phyloP scores from a whole-genome alignment of 2,329 filamentous ascomycete genomes.

The Didymella exigua region DNA sequence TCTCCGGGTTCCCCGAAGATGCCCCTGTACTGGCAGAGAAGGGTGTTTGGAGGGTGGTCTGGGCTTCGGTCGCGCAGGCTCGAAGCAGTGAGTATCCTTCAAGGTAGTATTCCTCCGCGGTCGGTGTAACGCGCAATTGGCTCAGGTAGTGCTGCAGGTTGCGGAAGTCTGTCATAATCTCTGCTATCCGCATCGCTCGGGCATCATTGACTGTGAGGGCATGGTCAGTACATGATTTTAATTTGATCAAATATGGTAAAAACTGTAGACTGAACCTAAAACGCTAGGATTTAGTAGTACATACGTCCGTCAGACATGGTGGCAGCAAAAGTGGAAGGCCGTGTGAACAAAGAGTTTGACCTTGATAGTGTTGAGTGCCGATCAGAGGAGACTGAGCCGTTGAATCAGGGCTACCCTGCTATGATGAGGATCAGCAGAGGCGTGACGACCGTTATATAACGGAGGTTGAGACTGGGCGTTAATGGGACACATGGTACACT shows the following conservation, averaged over 20 bases:
- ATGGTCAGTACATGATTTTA: slow-evolving; percentile 19
- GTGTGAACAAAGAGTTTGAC: slow-evolving; percentile 5
- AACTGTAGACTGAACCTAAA: background rate
- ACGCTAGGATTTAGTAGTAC: slow-evolving; percentile 30
- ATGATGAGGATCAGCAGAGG: slow-evolving; percentile 32
- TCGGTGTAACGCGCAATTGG: slow-evolving; percentile 58
- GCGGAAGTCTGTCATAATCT: slow-evolving; percentile 69
- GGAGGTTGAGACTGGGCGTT: slow-evolving; percentile 31
- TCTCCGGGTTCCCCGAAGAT: slow-evolving; percentile 56
- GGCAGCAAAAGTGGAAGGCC: background rate
- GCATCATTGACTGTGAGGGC: slow-evolving; percentile 63
- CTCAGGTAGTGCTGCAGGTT: slow-evolving; percentile 65
- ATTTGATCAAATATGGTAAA: background rate
- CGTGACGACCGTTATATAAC: slow-evolving; percentile 47
- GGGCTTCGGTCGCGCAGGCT: slow-evolving; percentile 61
- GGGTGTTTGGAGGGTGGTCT: slow-evolving; percentile 59
- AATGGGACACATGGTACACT: slow-evolving; percentile 33
- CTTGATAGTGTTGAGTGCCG: slow-evolving; percentile 2
- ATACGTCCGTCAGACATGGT: slow-evolving; percentile 61
- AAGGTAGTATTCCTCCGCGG: slow-evolving; percentile 62
- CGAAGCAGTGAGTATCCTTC: slow-evolving; percentile 64
- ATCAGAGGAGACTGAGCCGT: slow-evolving; percentile 5
- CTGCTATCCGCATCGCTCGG: slow-evolving; percentile 65
- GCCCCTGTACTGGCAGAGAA: slow-evolving; percentile 54
- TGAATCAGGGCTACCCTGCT: slow-evolving; percentile 21